Conservation (phyloP, 129 eudicot species). For the Deinandra increscens region DNA sequence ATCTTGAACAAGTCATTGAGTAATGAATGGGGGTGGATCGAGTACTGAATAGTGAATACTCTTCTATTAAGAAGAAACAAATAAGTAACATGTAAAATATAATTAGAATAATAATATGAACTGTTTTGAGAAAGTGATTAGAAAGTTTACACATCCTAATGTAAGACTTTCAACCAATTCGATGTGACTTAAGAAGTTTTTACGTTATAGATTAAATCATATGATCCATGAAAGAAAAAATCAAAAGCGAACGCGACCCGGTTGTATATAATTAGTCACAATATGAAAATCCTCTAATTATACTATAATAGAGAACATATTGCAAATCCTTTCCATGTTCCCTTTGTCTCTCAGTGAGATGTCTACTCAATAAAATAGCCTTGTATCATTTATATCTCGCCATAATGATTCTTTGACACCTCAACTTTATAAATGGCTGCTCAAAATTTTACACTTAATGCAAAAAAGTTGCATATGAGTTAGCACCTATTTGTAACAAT, state of each 20-base stretch:
- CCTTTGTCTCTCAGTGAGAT: conserved; percentile 1
- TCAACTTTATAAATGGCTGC: background rate
- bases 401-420: background rate
- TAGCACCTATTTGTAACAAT: background rate
- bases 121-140: background rate
- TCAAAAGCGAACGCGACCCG: background rate
- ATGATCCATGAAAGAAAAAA: background rate
- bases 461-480: conserved; percentile 5
- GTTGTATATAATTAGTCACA: background rate
- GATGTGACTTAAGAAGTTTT: background rate
- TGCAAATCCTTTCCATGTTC: background rate
- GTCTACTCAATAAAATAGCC: conserved; percentile 3
- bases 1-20: too few species aligned
- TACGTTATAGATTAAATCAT: background rate
- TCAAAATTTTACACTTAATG: background rate
- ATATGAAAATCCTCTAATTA: background rate
- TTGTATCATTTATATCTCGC: background rate
- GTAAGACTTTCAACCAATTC: background rate
- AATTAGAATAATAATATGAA: too few species aligned
- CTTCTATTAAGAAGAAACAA: background rate
- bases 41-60: background rate
- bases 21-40: too few species aligned
- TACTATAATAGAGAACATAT: background rate
- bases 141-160: background rate
- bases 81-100: background rate